Evolutionary conservation across 305 asterid genomes (phyloP).

Genomic region (Fraxinus ornus): DNA sequence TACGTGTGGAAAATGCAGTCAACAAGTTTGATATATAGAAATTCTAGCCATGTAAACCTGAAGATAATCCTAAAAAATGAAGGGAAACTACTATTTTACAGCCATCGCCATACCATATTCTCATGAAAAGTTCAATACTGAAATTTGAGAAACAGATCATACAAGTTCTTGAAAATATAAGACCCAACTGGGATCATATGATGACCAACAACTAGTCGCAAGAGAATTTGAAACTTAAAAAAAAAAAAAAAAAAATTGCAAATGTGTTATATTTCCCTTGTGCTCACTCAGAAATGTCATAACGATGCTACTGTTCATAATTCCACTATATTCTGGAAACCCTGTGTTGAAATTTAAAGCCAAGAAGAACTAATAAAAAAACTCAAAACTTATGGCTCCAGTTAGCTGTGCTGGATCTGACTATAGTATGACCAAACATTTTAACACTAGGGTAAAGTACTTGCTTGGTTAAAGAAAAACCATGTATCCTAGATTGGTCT

Average conservation of each 20-base stretch:
- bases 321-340: neutral
- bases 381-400: neutral
- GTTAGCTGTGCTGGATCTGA: neutral
- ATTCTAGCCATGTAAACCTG: neutral
- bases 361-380: neutral
- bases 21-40: constrained; percentile 1
- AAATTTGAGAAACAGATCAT: neutral
- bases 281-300: neutral
- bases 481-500: neutral
- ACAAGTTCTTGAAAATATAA: neutral
- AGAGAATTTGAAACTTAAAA: neutral
- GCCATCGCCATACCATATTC: neutral
- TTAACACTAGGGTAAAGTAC: neutral
- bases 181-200: neutral
- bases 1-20: constrained; percentile 1
- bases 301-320: neutral
- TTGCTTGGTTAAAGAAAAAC: neutral
- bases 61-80: neutral
- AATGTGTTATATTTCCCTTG: neutral
- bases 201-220: neutral
- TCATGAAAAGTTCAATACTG: neutral
- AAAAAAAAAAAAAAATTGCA: neutral
- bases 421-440: neutral
- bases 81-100: neutral
- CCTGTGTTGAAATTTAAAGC: neutral